Evolutionary conservation across 2,329 filamentous ascomycete genomes (phyloP), one percentile per base, ranked within the genome.

Genomic region (Chrysoporthe austroafricana): DNA sequence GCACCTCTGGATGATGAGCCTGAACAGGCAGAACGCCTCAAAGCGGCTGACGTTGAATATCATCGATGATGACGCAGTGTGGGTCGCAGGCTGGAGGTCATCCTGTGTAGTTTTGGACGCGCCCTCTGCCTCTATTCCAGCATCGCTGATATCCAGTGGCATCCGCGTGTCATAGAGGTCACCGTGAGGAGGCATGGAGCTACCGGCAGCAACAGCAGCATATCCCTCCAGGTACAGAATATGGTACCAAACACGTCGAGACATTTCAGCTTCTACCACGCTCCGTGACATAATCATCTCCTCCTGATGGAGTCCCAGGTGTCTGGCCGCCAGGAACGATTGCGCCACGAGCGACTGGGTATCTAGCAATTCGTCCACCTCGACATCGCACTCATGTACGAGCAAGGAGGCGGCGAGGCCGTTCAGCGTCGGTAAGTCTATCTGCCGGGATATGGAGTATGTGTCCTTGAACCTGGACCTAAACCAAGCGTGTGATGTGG

Each of bases 241-340:
- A 36, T 56, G 52, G 21, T 56, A 56, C 52, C 52, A 56, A 8
- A 56, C 9, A 36, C 52, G 52, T 56, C 52, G 52, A 56, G 26
- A 56, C 21, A 56, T 56, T 56, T 56, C 52, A 32, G 52, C 52
- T 18, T 56, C 52, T 26, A 56, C 52, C 44, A 34, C 4, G 52
- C 21, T n/a, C 52, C 32, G 21, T 36, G 32, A 56, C 9, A 18
- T 34, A 5, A 56, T 34, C 1, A 36, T n/a, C 21, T 56, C 52
- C 21, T 56, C 52, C 21, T n/a, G 52, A 16, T 56, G 52, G 32
- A 56, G 52, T 5, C 52, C 32, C 14, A 56, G 52, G 13, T 21
- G 4, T 34, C 52, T 56, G 52, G 52, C 52, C 9, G 52, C 32
- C 21, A 36, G 21, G 32, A 56, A 56, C 5, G 52, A 26, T 26